Evolutionary conservation across 805 yeast species (phyloP), one percentile per base, ranked within the genome.

Genomic region (Metschnikowia peoriensis): DNA sequence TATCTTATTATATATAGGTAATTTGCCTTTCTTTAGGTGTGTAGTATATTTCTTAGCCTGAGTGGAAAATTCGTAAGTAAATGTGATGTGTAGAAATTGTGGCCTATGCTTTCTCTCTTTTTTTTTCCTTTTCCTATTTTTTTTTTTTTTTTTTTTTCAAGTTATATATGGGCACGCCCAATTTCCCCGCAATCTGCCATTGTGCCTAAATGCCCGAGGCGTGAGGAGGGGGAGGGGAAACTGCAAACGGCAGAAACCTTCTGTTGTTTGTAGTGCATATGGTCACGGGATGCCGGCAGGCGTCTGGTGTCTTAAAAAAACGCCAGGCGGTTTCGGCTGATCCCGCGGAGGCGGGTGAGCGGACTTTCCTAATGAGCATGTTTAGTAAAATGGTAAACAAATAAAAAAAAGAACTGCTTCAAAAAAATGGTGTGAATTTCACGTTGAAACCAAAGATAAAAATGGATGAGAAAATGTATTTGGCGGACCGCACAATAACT

Each of bases 181-280:
- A 34, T 15, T 49, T 44, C 52, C 52, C 52, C 52, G 52, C 52
- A 49, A 49, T 44, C 48, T 49, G 44, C 44, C 12, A 49, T 17
- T 38, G 44, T 34, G 34, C 12, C 34, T 9, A 34, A 38, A 6
- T 42, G 29, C 22, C 38, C 39, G 28, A 15, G 43, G 43, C 47
- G 52, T 34, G 52, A 48, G 48, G 48, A 34, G 32, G 51, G 44
- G 51, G 52, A 27, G 52, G 48, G 51, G 46, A 48, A 34, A n/a
- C 34, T 38, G 45, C 45, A 44, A 32, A 39, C 40, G 35, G 50
- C 50, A 34, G 45, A 27, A 27, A 17, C 32, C 12, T 22, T 10
- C n/a, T 10, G 29, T 28, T 17, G 27, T n/a, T 12, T 41, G 27
- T 17, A 14, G 29, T 17, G 43, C 32, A 41, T 22, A 10, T 27